Percentiles rank a stretch among this genome's conserved stretches.
Evolutionary conservation across 768 basidiomycete species (phyloP).

Genomic region (Suillus decipiens): DNA sequence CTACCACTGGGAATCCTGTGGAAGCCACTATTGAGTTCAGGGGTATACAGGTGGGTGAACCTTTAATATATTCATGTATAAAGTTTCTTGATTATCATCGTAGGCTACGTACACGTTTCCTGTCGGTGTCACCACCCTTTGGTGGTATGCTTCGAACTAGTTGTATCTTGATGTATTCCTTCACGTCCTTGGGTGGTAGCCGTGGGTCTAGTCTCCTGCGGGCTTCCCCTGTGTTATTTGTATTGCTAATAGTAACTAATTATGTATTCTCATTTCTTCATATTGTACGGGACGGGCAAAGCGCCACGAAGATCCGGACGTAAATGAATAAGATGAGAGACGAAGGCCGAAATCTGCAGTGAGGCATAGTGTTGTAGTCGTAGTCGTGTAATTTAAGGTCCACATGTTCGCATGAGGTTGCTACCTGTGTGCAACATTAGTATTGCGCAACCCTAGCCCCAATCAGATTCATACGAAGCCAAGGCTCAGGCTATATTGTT

Average conservation of each 20-base stretch:
- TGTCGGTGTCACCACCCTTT: conserved; percentile 64
- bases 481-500: no score
- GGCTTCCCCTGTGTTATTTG: not conserved
- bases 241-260: not conserved
- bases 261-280: not conserved
- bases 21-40: conserved; percentile 63
- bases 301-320: no score
- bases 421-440: no score
- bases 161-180: not conserved
- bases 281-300: not conserved
- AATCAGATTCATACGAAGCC: no score
- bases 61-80: conserved; percentile 7
- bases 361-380: no score
- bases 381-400: no score
- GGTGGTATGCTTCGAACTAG: conserved; percentile 44
- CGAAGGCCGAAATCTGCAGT: no score
- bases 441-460: no score
- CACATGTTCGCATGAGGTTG: no score
- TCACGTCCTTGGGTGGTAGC: not conserved
- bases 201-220: no score
- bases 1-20: conserved; percentile 58
- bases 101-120: conserved; percentile 77
- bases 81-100: not conserved
- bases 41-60: conserved; percentile 51
- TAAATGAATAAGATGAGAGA: no score